These are phyloP conservation scores for Diaporthe caulivora DNA, from an alignment of 2,329 filamentous ascomycete genomes.

Conservation along the genomic window DNA sequence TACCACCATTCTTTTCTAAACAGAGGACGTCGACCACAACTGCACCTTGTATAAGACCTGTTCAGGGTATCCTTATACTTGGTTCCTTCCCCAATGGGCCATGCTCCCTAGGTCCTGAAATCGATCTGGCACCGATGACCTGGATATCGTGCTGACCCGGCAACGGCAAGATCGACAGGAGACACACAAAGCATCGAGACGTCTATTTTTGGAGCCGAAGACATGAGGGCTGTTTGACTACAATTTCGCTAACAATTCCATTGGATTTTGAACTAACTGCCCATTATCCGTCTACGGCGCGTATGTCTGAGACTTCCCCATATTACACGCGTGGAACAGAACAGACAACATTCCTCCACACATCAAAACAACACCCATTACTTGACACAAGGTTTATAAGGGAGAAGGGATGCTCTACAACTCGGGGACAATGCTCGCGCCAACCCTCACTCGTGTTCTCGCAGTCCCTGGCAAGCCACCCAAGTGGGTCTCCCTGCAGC, in stretches of 20 bases:
- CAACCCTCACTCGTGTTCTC: constrained; percentile 16
- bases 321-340: background rate
- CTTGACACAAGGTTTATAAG: background rate
- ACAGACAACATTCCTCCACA: background rate
- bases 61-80: background rate
- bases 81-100: background rate
- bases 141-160: background rate
- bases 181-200: background rate
- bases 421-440: background rate
- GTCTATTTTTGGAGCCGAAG: background rate
- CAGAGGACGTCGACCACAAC: background rate
- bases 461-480: constrained; percentile 27
- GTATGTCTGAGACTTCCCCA: constrained; percentile 13
- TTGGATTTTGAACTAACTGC: constrained; percentile 3
- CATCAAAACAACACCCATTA: background rate
- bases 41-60: background rate
- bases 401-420: background rate
- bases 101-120: background rate
- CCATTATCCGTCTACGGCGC: background rate
- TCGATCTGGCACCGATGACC: background rate
- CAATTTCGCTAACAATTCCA: background rate
- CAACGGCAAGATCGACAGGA: background rate
- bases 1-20: no score
- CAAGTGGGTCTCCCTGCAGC: constrained; percentile 24
- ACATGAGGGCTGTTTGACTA: background rate